Base-by-base conservation (phyloP, 2,329 filamentous ascomycete genomes). In the Aspergillus ruber region DNA sequence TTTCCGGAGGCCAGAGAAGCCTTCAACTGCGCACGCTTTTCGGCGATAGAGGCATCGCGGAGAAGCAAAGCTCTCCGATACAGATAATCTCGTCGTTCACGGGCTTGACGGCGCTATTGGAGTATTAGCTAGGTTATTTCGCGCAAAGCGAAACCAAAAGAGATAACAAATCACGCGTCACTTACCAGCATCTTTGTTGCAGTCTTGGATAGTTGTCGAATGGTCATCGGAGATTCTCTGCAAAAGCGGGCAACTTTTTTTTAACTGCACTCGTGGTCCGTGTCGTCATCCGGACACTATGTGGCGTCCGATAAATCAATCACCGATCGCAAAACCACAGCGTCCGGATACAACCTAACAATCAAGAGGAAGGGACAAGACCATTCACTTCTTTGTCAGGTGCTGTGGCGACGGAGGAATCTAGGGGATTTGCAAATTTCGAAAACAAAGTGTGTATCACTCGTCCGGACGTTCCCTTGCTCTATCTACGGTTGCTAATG, bases 1-100 rank as follows among this genome's bases (percentile, higher is more conserved):
- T 93, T 95, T 55, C 93, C 93, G 8, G 87, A 88, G 18, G 93
- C 91, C 44, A 97, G 78, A 8, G 90, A 90, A 29, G 85, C 83
- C 66, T 90, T 86, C 46, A 98, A 74, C 66, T 94, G 88, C 35
- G 90, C 86, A 60, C 91, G 79, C 69, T 95, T 95, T 67, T 95
- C 88, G 48, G 86, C 87, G 55, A 94, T 94, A 63, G 95, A 91
- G 52, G 91, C 91, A 73, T 96, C 89, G 57, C 86, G 84, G 39
- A 96, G 80, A 18, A 89, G 84, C 49, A 96, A 78, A 33, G 93
- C 91, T 62, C 88, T 85, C 51, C 91, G 83, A 69, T 96, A 95
- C 60, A 98, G 83, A 69, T 97, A 94, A 66, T 94, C 88, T 58
- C 87, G 79, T 59, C 88, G 79, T 69, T 90, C 83, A 57, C 87